Conservation (phyloP, 2,329 filamentous ascomycete species). For the Atkinsonella hypoxylon region DNA sequence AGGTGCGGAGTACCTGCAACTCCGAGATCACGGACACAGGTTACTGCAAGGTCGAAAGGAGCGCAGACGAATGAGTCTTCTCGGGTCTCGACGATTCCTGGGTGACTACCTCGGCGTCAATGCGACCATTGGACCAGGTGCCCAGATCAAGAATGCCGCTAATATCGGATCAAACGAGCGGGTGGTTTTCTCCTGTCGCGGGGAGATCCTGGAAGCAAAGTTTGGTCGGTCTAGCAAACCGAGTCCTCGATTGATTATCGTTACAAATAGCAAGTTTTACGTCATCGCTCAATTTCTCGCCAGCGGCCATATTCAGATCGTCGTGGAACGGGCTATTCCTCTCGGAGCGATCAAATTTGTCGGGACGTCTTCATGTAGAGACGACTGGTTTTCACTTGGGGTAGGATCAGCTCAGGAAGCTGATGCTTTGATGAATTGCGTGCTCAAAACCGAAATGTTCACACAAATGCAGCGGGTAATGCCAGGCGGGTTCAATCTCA, state of each 20-base stretch:
- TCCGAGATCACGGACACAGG: slow-evolving; percentile 78
- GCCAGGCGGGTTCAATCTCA: slow-evolving; percentile 68
- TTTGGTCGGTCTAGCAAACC: slow-evolving; percentile 94
- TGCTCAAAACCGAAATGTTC: slow-evolving; percentile 96
- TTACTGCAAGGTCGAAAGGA: slow-evolving; percentile 80
- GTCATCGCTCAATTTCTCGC: slow-evolving; percentile 75
- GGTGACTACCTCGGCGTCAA: slow-evolving; percentile 90
- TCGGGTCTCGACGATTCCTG: slow-evolving; percentile 84
- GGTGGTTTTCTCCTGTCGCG: slow-evolving; percentile 80
- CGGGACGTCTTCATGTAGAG: slow-evolving; percentile 65
- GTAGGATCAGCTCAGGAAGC: slow-evolving; percentile 83
- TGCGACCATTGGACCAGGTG: slow-evolving; percentile 65
- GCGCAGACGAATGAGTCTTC: slow-evolving; percentile 75
- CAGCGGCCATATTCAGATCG: slow-evolving; percentile 71
- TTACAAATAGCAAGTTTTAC: slow-evolving; percentile 81
- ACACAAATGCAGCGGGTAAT: slow-evolving; percentile 77
- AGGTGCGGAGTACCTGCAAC: slow-evolving; percentile 76
- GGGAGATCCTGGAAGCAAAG: slow-evolving; percentile 82
- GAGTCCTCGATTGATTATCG: slow-evolving; percentile 69
- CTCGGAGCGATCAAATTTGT: slow-evolving; percentile 84
- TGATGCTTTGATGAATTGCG: slow-evolving; percentile 84
- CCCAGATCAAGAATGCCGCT: slow-evolving; percentile 65
- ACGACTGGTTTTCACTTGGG: slow-evolving; percentile 95
- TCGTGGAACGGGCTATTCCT: slow-evolving; percentile 69
- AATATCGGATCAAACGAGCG: slow-evolving; percentile 61